phyloP scores from a whole-genome alignment of 176 grass and related monocot species.

The Cenchrus americanus region DNA sequence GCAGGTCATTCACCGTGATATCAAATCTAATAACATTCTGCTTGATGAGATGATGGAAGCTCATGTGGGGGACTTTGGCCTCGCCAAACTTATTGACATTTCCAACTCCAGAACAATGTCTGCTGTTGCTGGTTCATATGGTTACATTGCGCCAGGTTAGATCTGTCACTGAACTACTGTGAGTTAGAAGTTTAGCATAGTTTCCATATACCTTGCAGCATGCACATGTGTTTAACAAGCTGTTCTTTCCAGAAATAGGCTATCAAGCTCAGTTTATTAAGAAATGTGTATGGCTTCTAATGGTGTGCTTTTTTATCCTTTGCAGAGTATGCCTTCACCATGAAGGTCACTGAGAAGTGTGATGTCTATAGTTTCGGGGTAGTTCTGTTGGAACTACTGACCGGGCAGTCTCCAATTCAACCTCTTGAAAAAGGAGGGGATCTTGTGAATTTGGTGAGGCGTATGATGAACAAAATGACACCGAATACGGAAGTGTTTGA shows the following conservation, averaged over 20 bases:
- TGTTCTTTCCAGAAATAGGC: slow-evolving; percentile 27
- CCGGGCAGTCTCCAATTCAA: slow-evolving; percentile 84
- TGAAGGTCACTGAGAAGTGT: slow-evolving; percentile 98
- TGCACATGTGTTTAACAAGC: slow-evolving; percentile 5
- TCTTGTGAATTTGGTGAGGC: slow-evolving; percentile 89
- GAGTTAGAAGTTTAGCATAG: not conserved
- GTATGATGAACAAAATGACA: slow-evolving; percentile 50
- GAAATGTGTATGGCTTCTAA: slow-evolving; percentile 35
- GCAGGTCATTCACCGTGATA: slow-evolving; percentile 90
- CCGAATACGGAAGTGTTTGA: slow-evolving; percentile 68
- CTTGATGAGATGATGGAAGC: slow-evolving; percentile 88
- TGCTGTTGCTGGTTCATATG: slow-evolving; percentile 86
- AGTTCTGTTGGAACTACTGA: slow-evolving; percentile 86
- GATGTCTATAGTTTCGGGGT: slow-evolving; percentile 95
- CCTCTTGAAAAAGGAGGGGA: slow-evolving; percentile 98
- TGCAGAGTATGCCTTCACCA: slow-evolving; percentile 98
- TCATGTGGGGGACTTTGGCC: slow-evolving; percentile 94
- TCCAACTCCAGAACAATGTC: slow-evolving; percentile 92
- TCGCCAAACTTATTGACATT: slow-evolving; percentile 85
- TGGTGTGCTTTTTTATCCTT: slow-evolving; percentile 19
- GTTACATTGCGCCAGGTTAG: slow-evolving; percentile 94
- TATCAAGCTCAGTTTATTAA: slow-evolving; percentile 21
- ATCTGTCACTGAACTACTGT: not conserved
- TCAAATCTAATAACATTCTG: slow-evolving; percentile 97
- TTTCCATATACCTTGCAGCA: not conserved